These are phyloP conservation scores for Anethum foeniculum DNA, from an alignment of 140 eudicot genomes.

Conservation along the genomic window DNA sequence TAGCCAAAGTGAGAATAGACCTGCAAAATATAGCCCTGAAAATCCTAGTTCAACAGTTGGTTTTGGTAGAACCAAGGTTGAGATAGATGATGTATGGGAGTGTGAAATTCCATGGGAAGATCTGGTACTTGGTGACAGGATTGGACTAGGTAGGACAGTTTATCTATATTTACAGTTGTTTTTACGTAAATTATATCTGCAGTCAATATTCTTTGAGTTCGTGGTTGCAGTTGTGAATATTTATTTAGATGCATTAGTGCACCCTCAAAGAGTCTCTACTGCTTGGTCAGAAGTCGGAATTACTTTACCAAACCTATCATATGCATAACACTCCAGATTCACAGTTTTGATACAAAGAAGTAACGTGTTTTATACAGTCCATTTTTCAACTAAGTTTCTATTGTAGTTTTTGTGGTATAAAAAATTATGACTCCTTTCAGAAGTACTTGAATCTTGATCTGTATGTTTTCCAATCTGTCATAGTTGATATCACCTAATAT, in stretches of 20 bases:
- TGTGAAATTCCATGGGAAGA: slow-evolving; percentile 99
- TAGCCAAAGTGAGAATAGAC: slow-evolving; percentile 30
- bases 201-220: background rate
- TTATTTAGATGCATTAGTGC: background rate
- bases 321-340: background rate
- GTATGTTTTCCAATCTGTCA: background rate
- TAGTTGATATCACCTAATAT: background rate
- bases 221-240: background rate
- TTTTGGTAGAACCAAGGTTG: slow-evolving; percentile 34
- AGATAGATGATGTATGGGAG: slow-evolving; percentile 90
- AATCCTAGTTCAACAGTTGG: slow-evolving; percentile 31
- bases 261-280: background rate
- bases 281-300: background rate
- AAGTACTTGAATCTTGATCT: background rate
- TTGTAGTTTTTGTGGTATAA: background rate
- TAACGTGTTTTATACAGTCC: background rate
- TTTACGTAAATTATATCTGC: background rate
- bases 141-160: slow-evolving; percentile 75
- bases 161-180: background rate
- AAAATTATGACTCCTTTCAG: background rate
- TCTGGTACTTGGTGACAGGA: slow-evolving; percentile 90
- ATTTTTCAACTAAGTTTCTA: background rate
- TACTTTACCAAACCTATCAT: background rate
- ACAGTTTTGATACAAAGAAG: background rate
- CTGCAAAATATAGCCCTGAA: slow-evolving; percentile 28